Conservation (phyloP, 2,329 filamentous ascomycete species). For the Colletotrichum sp. region DNA sequence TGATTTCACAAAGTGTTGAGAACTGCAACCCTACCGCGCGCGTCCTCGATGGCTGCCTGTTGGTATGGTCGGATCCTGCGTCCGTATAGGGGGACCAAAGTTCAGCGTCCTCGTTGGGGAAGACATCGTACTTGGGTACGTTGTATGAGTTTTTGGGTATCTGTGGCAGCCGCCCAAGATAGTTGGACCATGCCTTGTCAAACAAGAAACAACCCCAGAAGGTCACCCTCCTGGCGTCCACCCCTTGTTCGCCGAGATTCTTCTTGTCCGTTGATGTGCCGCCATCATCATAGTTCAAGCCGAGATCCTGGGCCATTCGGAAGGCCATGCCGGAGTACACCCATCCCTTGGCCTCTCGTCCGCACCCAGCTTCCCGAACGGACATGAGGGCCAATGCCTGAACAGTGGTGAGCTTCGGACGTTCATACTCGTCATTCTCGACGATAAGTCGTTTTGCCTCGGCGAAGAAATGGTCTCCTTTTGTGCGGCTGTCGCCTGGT, state of each 20-base stretch:
- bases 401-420: constrained; percentile 85
- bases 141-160: constrained; percentile 80
- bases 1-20: constrained; percentile 87
- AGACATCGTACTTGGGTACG: constrained; percentile 88
- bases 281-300: constrained; percentile 83
- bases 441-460: constrained; percentile 90
- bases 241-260: constrained; percentile 76
- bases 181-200: constrained; percentile 99
- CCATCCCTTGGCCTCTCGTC: constrained; percentile 94
- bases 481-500: constrained; percentile 79
- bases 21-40: constrained; percentile 84
- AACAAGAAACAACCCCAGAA: constrained; percentile 99
- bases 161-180: constrained; percentile 89
- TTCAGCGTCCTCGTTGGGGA: constrained; percentile 85
- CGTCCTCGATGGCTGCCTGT: constrained; percentile 81
- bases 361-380: constrained; percentile 92
- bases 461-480: constrained; percentile 94
- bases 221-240: constrained; percentile 88
- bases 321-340: constrained; percentile 99
- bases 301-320: constrained; percentile 94
- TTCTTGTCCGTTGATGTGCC: constrained; percentile 64
- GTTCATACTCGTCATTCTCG: constrained; percentile 92
- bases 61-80: constrained; percentile 73
- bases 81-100: constrained; percentile 91
- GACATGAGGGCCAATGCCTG: constrained; percentile 96